A percentile compares a stretch with the other conserved stretches of the same genome.
These are phyloP conservation scores for Lodderomyces jiufengensis DNA, from an alignment of 1,139 yeast species.

Conservation along the genomic window DNA sequence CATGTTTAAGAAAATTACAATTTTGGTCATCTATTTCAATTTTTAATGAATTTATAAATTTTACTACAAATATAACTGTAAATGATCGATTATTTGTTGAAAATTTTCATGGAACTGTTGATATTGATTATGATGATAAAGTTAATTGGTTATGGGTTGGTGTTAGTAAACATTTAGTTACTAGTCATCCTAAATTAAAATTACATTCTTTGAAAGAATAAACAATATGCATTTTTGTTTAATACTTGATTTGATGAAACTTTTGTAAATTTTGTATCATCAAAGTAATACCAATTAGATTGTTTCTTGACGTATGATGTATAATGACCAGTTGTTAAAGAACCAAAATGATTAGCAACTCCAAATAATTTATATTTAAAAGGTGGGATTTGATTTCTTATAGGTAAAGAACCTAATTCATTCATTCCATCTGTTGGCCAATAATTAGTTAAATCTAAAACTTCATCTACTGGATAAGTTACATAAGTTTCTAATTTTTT, in stretches of 20 bases:
- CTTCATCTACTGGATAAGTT: constrained; percentile 52
- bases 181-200: constrained; percentile 40
- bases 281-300: constrained; percentile 68
- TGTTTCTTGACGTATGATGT: constrained; percentile 63
- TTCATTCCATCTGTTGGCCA: constrained; percentile 62
- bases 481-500: constrained; percentile 63
- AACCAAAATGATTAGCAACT: constrained; percentile 87
- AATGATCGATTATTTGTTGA: constrained; percentile 85
- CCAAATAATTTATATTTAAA: constrained; percentile 75
- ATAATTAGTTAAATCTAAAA: constrained; percentile 66
- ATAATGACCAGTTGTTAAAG: constrained; percentile 84
- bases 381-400: constrained; percentile 76
- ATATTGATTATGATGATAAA: constrained; percentile 44
- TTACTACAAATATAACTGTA: constrained; percentile 73
- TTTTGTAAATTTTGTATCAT: constrained; percentile 59
- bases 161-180: constrained; percentile 54
- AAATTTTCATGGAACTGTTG: constrained; percentile 64
- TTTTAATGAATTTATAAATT: constrained; percentile 78
- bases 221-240: constrained; percentile 68
- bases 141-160: constrained; percentile 81
- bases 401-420: constrained; percentile 47
- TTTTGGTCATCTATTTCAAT: constrained; percentile 91
- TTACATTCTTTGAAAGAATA: constrained; percentile 54
- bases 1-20: constrained; percentile 78
- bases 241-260: constrained; percentile 44